A percentile compares a stretch with the other conserved stretches of the same genome.
Evolutionary conservation across 208 protist genomes (phyloP).

Genomic region (Acanthamoeba polyphaga): DNA sequence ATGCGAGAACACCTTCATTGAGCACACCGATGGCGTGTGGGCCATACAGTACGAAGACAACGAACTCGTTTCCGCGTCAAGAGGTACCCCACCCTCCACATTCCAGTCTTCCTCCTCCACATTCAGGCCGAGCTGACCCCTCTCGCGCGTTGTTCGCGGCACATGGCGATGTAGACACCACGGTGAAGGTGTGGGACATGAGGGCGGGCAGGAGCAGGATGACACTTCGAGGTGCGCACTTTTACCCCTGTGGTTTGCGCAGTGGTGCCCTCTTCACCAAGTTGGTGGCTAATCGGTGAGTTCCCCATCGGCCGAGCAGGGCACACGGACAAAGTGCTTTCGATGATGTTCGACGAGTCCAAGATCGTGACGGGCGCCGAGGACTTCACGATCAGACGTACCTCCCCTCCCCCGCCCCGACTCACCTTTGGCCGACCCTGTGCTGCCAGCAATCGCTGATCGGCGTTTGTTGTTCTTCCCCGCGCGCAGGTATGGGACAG

Average conservation of each 20-base stretch:
- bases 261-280: neutral
- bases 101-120: neutral
- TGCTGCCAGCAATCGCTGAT: neutral
- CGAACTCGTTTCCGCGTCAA: slow-evolving; percentile 31
- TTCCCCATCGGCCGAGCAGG: neutral
- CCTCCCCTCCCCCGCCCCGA: neutral
- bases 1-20: neutral
- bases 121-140: neutral
- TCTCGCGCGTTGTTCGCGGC: neutral
- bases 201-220: slow-evolving; percentile 19
- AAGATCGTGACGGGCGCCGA: slow-evolving; percentile 44
- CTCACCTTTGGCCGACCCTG: neutral
- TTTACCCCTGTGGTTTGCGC: neutral
- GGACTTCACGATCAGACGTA: slow-evolving; percentile 4
- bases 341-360: slow-evolving; percentile 70
- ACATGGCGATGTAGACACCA: neutral
- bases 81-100: neutral
- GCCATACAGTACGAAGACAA: slow-evolving; percentile 61
- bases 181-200: slow-evolving; percentile 55
- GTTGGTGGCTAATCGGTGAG: neutral
- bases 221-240: slow-evolving; percentile 2
- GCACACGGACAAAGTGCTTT: slow-evolving; percentile 44
- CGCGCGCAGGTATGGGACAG: slow-evolving; percentile 11
- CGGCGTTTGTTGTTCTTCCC: no score
- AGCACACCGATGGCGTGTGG: slow-evolving; percentile 40